Percentiles rank a stretch among this genome's conserved stretches.
Conservation (phyloP, 495 filamentous ascomycete species). For the Podospora fimiseda region DNA sequence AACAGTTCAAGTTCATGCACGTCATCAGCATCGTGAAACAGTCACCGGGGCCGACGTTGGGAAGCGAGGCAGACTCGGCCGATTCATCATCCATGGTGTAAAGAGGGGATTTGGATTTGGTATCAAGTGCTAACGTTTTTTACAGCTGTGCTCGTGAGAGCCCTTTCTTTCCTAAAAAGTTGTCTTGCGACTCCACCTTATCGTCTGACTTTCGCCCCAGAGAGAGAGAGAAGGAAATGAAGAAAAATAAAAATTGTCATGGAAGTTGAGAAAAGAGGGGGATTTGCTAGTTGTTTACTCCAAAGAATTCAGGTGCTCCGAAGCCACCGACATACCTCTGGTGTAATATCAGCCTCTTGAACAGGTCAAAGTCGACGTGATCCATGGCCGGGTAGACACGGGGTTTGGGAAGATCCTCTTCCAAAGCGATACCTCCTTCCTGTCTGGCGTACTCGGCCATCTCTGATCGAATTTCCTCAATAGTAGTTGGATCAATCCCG, state of each 20-base stretch:
- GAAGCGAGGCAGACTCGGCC: no score
- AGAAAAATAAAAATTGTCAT: neutral
- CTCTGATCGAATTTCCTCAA: slow-evolving; percentile 1
- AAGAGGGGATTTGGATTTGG: no score
- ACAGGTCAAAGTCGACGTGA: slow-evolving; percentile 1
- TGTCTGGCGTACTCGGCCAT: slow-evolving; percentile 9
- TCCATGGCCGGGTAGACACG: slow-evolving; percentile 11
- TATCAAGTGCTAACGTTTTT: no score
- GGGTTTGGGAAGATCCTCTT: slow-evolving; percentile 12
- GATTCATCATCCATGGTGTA: no score
- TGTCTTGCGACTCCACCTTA: no score
- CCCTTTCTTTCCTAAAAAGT: neutral
- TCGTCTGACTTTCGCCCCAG: no score
- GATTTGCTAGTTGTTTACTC: neutral
- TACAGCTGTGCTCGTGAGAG: neutral
- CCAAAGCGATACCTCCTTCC: neutral
- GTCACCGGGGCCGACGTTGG: no score
- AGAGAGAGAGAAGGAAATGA: neutral
- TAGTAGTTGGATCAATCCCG: neutral
- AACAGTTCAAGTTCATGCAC: no score
- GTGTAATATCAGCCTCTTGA: neutral
- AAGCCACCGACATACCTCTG: neutral
- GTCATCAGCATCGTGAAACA: no score
- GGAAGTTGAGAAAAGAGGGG: neutral
- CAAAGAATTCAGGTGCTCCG: neutral